Evolutionary conservation across 1,284 basidiomycete species (phyloP).

Genomic region (Apiotrichum gracile): DNA sequence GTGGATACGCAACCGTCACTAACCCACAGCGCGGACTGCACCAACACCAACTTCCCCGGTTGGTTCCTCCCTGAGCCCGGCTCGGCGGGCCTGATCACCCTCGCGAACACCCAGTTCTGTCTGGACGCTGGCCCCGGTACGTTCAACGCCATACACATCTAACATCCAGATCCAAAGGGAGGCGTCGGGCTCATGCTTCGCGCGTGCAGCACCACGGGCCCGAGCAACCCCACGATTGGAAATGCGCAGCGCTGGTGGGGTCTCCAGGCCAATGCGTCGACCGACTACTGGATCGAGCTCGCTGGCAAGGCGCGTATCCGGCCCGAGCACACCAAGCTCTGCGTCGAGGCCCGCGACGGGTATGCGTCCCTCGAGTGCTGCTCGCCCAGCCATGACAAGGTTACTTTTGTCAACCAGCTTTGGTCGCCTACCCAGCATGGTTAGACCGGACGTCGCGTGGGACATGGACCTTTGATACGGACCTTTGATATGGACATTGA

Average conservation of each 20-base stretch:
- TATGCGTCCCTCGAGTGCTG: background rate
- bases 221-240: background rate
- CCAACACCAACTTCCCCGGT: background rate
- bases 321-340: background rate
- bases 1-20: background rate
- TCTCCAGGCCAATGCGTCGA: background rate
- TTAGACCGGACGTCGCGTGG: too few species aligned
- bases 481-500: too few species aligned
- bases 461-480: too few species aligned
- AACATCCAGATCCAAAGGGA: background rate
- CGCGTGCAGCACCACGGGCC: background rate
- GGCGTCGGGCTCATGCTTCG: background rate
- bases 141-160: background rate
- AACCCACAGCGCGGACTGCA: background rate
- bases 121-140: background rate
- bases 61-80: background rate
- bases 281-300: background rate
- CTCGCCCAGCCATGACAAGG: background rate
- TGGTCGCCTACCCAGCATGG: background rate
- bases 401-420: background rate
- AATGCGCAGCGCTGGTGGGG: slow-evolving; percentile 5
- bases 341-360: background rate
- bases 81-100: background rate
- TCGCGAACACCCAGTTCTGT: background rate
- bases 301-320: background rate